A percentile compares a stretch with the other conserved stretches of the same genome.
Conservation (phyloP, 2,329 filamentous ascomycete genomes). For the Beauveria varroae region DNA sequence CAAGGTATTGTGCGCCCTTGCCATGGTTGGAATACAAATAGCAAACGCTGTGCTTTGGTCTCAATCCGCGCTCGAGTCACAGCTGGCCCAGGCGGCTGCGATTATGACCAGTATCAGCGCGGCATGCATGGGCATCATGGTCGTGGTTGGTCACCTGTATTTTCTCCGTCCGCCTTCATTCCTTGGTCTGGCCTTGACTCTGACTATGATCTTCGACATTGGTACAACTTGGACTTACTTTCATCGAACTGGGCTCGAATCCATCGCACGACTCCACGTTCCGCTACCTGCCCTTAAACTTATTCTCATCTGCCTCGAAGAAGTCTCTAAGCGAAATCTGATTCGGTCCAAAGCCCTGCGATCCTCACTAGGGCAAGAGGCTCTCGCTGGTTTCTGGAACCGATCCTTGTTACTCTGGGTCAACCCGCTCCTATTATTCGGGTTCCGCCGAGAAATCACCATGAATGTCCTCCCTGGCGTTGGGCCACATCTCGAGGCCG, state of each 20-base stretch:
- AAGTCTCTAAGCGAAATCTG: slow-evolving; percentile 20
- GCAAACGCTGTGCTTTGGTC: slow-evolving; percentile 14
- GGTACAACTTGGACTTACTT: slow-evolving; percentile 25
- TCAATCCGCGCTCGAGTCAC: neutral
- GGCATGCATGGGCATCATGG: slow-evolving; percentile 20
- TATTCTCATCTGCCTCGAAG: slow-evolving; percentile 24
- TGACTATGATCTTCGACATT: slow-evolving; percentile 25
- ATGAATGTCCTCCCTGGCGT: neutral
- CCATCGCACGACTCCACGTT: slow-evolving; percentile 21
- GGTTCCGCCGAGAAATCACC: neutral
- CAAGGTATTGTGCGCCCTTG: slow-evolving; percentile 11
- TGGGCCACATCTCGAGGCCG: neutral
- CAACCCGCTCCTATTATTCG: neutral
- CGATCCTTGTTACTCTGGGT: slow-evolving; percentile 1
- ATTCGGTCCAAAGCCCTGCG: neutral
- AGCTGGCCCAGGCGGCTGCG: slow-evolving; percentile 16
- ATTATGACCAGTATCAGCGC: slow-evolving; percentile 21
- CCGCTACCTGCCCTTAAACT: slow-evolving; percentile 20
- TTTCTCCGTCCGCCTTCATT: slow-evolving; percentile 25
- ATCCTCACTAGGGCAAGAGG: slow-evolving; percentile 15
- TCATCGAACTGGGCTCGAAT: slow-evolving; percentile 18
- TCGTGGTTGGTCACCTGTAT: slow-evolving; percentile 25
- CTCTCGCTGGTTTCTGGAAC: slow-evolving; percentile 15
- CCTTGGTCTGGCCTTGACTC: slow-evolving; percentile 23
- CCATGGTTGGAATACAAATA: slow-evolving; percentile 13